Conservation (phyloP, 768 basidiomycete genomes). For the Russula griseocarnosa region DNA sequence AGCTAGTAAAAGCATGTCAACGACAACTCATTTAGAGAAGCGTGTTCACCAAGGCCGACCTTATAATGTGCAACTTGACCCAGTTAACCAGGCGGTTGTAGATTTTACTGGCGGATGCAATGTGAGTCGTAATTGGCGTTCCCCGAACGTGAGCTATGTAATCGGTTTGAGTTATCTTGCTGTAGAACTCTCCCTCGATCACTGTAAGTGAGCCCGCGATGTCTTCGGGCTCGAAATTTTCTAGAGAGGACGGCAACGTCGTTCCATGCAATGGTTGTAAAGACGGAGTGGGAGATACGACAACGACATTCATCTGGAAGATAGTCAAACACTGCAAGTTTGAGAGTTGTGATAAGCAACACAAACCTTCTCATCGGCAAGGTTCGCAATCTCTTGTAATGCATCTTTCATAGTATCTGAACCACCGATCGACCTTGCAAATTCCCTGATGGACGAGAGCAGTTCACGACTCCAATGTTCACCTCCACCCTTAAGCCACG, state of each 20-base stretch:
- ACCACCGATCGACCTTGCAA: conserved; percentile 10
- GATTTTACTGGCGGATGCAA: conserved; percentile 36
- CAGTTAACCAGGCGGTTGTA: conserved; percentile 39
- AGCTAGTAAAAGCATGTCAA: conserved; percentile 34
- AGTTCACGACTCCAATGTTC: conserved; percentile 30
- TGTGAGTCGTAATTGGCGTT: conserved; percentile 33
- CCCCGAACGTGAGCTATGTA: conserved; percentile 41
- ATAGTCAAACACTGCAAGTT: background rate
- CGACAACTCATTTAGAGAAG: background rate
- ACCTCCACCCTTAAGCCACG: conserved; percentile 16
- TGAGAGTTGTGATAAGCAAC: background rate
- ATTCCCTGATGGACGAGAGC: conserved; percentile 29
- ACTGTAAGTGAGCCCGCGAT: conserved; percentile 45
- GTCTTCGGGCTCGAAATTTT: conserved; percentile 39
- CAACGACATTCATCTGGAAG: conserved; percentile 13
- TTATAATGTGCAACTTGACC: conserved; percentile 27
- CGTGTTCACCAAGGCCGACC: conserved; percentile 34
- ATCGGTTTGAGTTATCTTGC: conserved; percentile 40
- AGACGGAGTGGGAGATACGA: conserved; percentile 1
- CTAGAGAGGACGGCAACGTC: conserved; percentile 22
- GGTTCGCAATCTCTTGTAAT: conserved; percentile 8
- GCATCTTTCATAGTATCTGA: conserved; percentile 15
- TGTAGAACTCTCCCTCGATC: conserved; percentile 44
- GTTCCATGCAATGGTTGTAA: background rate
- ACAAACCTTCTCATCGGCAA: conserved; percentile 21